Evolutionary conservation across 306 rosid species (phyloP).

Genomic region (Senna siamea): DNA sequence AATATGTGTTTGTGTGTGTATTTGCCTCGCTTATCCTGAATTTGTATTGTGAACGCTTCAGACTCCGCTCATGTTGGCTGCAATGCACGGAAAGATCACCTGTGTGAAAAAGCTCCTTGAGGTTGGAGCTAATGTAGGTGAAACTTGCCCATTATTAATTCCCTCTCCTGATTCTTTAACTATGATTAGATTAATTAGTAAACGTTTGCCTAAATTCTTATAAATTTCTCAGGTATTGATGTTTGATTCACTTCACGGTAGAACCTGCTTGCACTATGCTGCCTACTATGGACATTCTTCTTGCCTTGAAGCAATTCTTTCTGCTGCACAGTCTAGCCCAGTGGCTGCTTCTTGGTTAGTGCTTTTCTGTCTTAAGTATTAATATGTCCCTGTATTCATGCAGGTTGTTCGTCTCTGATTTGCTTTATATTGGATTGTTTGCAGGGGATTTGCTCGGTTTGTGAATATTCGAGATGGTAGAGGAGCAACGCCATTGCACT

Average conservation of each 20-base stretch:
- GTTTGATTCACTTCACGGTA: slow-evolving; percentile 85
- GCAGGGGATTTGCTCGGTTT: slow-evolving; percentile 92
- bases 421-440: slow-evolving; percentile 17
- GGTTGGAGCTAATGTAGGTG: slow-evolving; percentile 85
- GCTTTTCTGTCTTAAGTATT: background rate
- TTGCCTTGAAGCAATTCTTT: slow-evolving; percentile 82
- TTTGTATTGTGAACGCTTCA: slow-evolving; percentile 48
- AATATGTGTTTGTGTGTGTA: no score
- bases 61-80: slow-evolving; percentile 98
- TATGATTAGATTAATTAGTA: slow-evolving; percentile 2
- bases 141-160: slow-evolving; percentile 21
- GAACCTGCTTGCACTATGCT: slow-evolving; percentile 96
- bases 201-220: slow-evolving; percentile 10
- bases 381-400: slow-evolving; percentile 1
- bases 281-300: slow-evolving; percentile 88
- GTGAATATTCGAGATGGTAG: slow-evolving; percentile 91
- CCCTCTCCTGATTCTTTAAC: background rate
- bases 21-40: slow-evolving; percentile 34
- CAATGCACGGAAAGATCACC: slow-evolving; percentile 91
- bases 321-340: slow-evolving; percentile 80
- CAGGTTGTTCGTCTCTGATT: slow-evolving; percentile 21
- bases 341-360: slow-evolving; percentile 94
- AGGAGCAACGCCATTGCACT: slow-evolving; percentile 94
- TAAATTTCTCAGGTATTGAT: slow-evolving; percentile 65
- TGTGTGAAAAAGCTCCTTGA: slow-evolving; percentile 81